Evolutionary conservation across 169 alveolate genomes (phyloP), one percentile per base, ranked within the genome.

Genomic region (Eimeria acervulina): DNA sequence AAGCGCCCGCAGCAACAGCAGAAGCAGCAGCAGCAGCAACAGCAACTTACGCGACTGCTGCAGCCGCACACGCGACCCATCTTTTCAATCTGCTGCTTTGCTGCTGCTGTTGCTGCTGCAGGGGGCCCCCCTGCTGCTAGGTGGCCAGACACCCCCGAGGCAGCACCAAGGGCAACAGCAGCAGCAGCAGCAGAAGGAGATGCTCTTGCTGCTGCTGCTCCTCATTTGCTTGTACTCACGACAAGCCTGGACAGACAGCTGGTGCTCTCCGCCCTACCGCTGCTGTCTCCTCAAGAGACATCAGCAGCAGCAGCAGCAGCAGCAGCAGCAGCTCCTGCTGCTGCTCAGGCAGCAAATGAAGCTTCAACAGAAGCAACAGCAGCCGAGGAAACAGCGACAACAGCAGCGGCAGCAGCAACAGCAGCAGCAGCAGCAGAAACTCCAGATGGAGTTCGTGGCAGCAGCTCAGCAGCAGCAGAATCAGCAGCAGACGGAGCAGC

Each of bases 61-160:
- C 95, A 68, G 52, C 87, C 95, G 5, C 95, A 89, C 36, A 42
- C 95, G 4, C 87, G 95, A 42, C 95, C 95, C 55, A 68, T 89
- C 13, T 89, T 89, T 33, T 33, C 95, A 1, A 42, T 89, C 28
- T 72, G 95, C 52, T 72, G 95, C 66, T 89, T 66, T 33, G 95
- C 81, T 36, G 70, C 74, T 40, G 42, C 72, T 19, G 80, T n/a
- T 61, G 74, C 74, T 61, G 74, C 74, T 61, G 74, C 31, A 7
- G 55, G 12, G 17, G 5, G 55, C 12, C 55, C 12, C 12, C 55
- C 55, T 23, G 74, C 74, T 23, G 74, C 38, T 3, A 15, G 38
- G 1, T 3, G 5, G 7, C 52, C n/a, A 8, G 72, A 21, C 78
- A 38, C 80, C 33, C 10, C 93, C 0, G 52, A 15, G 26, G 80